Percentiles rank a stretch among this genome's conserved stretches.
phyloP scores from a whole-genome alignment of 768 basidiomycete species.

The Boletus vermiculosoides region DNA sequence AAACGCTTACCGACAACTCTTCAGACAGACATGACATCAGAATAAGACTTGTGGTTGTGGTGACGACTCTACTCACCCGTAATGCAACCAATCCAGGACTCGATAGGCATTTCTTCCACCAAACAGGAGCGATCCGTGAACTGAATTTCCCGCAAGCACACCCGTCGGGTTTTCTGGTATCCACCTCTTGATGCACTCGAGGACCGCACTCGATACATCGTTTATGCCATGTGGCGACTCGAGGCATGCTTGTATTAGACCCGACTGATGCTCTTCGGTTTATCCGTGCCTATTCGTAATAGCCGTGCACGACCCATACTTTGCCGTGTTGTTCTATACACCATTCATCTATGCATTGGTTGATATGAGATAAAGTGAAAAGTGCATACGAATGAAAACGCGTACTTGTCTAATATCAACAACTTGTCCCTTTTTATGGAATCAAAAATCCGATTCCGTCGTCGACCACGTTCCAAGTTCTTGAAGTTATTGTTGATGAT shows the following conservation, averaged over 20 bases:
- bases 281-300: not conserved
- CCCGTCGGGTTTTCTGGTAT: conserved; percentile 62
- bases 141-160: conserved; percentile 84
- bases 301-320: not conserved
- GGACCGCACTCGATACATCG: conserved; percentile 57
- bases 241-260: conserved; percentile 39
- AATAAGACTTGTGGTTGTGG: not conserved
- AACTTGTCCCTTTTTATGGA: conserved; percentile 49
- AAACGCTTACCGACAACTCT: conserved; percentile 68
- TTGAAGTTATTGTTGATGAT: conserved; percentile 88
- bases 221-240: conserved; percentile 63
- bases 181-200: conserved; percentile 83
- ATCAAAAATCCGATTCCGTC: conserved; percentile 78
- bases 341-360: not conserved
- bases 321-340: not conserved
- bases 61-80: conserved; percentile 48
- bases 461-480: conserved; percentile 74
- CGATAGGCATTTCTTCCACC: conserved; percentile 77
- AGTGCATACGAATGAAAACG: not conserved
- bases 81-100: conserved; percentile 76
- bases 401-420: conserved; percentile 44
- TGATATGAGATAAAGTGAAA: not conserved
- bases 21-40: not conserved
- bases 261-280: not conserved
- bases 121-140: conserved; percentile 81